A percentile compares a stretch with the other conserved stretches of the same genome.
phyloP scores from a whole-genome alignment of 352 stramenopile genomes.

The Pythium rhizo-oryzae region DNA sequence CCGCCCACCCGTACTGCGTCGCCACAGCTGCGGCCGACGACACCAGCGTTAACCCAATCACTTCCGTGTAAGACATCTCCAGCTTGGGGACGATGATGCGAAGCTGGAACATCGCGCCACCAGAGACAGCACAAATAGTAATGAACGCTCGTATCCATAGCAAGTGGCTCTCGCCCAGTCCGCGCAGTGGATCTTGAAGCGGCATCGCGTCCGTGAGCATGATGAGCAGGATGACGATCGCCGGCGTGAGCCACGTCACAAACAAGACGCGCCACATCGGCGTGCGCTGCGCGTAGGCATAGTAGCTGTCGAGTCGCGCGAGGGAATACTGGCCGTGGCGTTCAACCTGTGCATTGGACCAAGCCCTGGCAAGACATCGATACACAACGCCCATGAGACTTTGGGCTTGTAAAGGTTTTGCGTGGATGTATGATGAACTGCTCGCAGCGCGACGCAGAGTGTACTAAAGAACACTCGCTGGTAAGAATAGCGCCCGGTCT shows the following conservation, averaged over 20 bases:
- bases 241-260: background rate
- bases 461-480: too few species aligned
- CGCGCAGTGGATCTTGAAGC: background rate
- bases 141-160: conserved; percentile 3
- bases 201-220: conserved; percentile 1
- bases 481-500: too few species aligned
- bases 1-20: background rate
- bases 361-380: background rate
- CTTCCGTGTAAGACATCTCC: background rate
- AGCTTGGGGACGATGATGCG: conserved; percentile 7
- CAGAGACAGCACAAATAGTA: background rate
- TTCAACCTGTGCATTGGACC: background rate
- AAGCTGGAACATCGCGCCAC: background rate
- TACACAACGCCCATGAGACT: too few species aligned
- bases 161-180: conserved; percentile 3
- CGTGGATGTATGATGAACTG: too few species aligned
- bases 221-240: background rate
- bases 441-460: too few species aligned
- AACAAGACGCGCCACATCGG: background rate
- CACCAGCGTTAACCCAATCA: background rate
- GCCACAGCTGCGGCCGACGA: background rate
- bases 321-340: conserved; percentile 1
- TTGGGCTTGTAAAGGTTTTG: background rate
- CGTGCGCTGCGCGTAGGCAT: background rate
- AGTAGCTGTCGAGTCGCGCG: background rate